These are phyloP conservation scores for Leishmania gerbilli DNA, from an alignment of 208 protist genomes.

Conservation along the genomic window DNA sequence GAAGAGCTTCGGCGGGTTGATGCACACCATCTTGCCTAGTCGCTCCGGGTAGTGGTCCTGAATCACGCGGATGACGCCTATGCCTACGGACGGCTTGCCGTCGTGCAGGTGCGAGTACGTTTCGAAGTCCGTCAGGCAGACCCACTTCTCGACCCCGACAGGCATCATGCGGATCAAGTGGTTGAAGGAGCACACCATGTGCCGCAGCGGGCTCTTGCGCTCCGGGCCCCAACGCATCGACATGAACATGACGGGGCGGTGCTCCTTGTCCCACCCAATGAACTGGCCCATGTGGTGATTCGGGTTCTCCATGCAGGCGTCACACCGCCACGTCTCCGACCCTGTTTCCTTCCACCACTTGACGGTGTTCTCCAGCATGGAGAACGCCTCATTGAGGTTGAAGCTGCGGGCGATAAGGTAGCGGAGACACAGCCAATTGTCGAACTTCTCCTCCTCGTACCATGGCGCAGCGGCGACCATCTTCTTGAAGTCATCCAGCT, in stretches of 20 bases:
- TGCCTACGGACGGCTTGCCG: conserved; percentile 65
- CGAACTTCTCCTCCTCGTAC: conserved; percentile 57
- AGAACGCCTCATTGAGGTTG: conserved; percentile 58
- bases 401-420: conserved; percentile 79
- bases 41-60: conserved; percentile 88
- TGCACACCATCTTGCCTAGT: conserved; percentile 78
- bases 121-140: conserved; percentile 85
- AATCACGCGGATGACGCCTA: conserved; percentile 61
- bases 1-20: conserved; percentile 83
- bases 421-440: conserved; percentile 68
- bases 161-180: conserved; percentile 77
- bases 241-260: conserved; percentile 84
- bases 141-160: conserved; percentile 85
- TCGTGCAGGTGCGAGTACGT: conserved; percentile 81
- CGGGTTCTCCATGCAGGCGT: conserved; percentile 59
- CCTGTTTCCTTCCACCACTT: conserved; percentile 70
- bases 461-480: conserved; percentile 52
- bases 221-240: conserved; percentile 85
- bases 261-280: conserved; percentile 73
- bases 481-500: conserved; percentile 37
- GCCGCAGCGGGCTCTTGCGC: conserved; percentile 66
- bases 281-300: conserved; percentile 85
- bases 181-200: conserved; percentile 75
- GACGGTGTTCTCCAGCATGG: conserved; percentile 70
- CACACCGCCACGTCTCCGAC: conserved; percentile 55